Base-by-base conservation (phyloP, 108 stramenopile genomes). In the Aureococcus anophagefferens region DNA sequence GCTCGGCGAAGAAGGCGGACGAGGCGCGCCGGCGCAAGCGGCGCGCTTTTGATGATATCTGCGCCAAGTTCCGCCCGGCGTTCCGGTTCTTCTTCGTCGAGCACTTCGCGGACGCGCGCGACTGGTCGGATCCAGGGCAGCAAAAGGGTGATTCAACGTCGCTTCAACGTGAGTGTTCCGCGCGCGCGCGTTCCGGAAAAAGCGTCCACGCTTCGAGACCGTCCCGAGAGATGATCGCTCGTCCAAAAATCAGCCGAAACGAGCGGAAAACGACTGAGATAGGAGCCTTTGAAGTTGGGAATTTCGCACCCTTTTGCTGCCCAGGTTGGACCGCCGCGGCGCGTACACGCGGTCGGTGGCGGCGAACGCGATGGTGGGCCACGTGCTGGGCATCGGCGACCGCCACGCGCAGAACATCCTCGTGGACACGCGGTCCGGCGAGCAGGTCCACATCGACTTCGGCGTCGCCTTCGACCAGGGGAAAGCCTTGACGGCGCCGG, bases 381-480 rank as follows among this genome's bases (percentile, higher is more conserved):
- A 99, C 69, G 81, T 97, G n/a, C 83, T 98, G 45, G 98, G 98
- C 0, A 95, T 99, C 45, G 98, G 98, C 35, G 97, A 99, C 83
- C 89, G 98, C 4, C 98, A 99, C 75, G 74, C 81, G n/a, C 83
- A 85, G 62, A 99, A 98, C 75, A 97, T 98, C 68, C 87, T 98
- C 33, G 83, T 98, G 40, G 89, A 96, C 68, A 76, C 89, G 40
- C 88, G 77, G 62, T 94, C 95, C 21, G 91, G 82, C 17, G 96
- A 96, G 76, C 81, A 97, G 35, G 91, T 98, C 4, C 98, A 99
- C 74, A 99, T 99, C 68, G 99, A 99, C 77, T 99, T 99, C 78
- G 97, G 99, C 1, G 85, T 96, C 33, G 91, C 95, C n/a, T 99
- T 99, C 68, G 99, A 99, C 75, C 96, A 97, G 74, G 99, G 95